A percentile compares a stretch with the other conserved stretches of the same genome.
phyloP scores from a whole-genome alignment of 164 flowering plant genomes.

The Sextonia rubra region DNA sequence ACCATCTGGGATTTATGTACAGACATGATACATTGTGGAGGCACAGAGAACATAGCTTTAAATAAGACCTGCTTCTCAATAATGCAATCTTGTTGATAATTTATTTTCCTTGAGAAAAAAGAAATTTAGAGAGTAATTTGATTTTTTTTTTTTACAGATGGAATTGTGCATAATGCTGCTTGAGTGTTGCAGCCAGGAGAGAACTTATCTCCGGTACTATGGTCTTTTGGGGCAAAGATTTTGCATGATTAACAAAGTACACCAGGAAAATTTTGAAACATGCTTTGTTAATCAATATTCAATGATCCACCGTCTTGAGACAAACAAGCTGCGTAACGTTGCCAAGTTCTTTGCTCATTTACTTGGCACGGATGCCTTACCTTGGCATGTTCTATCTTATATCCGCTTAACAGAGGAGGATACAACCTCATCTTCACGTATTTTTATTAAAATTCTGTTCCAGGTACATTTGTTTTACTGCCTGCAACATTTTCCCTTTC shows the following conservation, averaged over 20 bases:
- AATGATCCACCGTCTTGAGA: slow-evolving; percentile 90
- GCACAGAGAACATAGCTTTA: too few species aligned
- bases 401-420: slow-evolving; percentile 93
- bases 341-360: slow-evolving; percentile 97
- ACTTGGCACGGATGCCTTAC: slow-evolving; percentile 89
- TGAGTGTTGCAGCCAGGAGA: slow-evolving; percentile 96
- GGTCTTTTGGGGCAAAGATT: slow-evolving; percentile 92
- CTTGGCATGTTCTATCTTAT: slow-evolving; percentile 90
- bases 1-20: too few species aligned
- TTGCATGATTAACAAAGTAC: slow-evolving; percentile 84
- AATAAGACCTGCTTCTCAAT: too few species aligned
- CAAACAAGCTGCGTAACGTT: slow-evolving; percentile 87
- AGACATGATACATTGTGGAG: too few species aligned
- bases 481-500: neutral
- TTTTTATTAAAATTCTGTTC: slow-evolving; percentile 90
- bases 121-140: neutral
- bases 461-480: slow-evolving; percentile 39
- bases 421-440: slow-evolving; percentile 95
- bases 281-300: slow-evolving; percentile 94
- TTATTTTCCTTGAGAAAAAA: too few species aligned
- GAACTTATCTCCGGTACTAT: slow-evolving; percentile 87
- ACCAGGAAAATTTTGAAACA: slow-evolving; percentile 88
- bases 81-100: neutral
- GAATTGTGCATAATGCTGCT: slow-evolving; percentile 91
- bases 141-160: slow-evolving; percentile 49